Evolutionary conservation across 768 basidiomycete species (phyloP).

Genomic region (Strobilomyces dryophilus): DNA sequence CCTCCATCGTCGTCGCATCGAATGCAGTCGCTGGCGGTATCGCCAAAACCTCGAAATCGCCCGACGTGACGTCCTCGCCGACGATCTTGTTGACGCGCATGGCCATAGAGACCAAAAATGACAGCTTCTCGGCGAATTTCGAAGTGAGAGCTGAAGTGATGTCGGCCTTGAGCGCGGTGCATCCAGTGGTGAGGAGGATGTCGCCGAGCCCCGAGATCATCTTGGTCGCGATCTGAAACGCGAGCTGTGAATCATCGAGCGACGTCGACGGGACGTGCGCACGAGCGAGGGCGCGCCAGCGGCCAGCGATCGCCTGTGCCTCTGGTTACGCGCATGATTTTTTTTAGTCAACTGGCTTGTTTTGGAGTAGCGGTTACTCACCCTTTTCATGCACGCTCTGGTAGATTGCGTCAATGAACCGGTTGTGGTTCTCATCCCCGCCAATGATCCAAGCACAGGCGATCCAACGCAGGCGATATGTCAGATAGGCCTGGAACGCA

Average conservation of each 20-base stretch:
- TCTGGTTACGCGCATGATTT: conserved; percentile 24
- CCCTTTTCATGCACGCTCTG: conserved; percentile 33
- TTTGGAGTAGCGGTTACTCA: conserved; percentile 15
- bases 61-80: conserved; percentile 29
- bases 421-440: conserved; percentile 21
- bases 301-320: conserved; percentile 40
- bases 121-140: conserved; percentile 42
- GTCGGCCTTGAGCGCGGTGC: conserved; percentile 16
- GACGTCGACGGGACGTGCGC: conserved; percentile 24
- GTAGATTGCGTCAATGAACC: conserved; percentile 30
- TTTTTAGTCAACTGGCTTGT: not conserved
- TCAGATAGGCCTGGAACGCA: conserved; percentile 31
- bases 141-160: conserved; percentile 38
- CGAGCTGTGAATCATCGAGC: conserved; percentile 21
- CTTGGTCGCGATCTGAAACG: conserved; percentile 21
- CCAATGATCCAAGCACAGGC: conserved; percentile 27
- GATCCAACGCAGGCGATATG: conserved; percentile 27
- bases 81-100: conserved; percentile 43
- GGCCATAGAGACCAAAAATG: conserved; percentile 41
- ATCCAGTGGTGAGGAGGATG: conserved; percentile 29
- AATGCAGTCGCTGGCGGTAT: conserved; percentile 23
- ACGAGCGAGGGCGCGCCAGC: conserved; percentile 43
- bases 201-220: conserved; percentile 26
- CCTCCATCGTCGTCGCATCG: conserved; percentile 27
- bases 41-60: conserved; percentile 29